These are phyloP conservation scores for Aurantiochytrium sp. DNA, from an alignment of 108 stramenopile species.

Conservation along the genomic window DNA sequence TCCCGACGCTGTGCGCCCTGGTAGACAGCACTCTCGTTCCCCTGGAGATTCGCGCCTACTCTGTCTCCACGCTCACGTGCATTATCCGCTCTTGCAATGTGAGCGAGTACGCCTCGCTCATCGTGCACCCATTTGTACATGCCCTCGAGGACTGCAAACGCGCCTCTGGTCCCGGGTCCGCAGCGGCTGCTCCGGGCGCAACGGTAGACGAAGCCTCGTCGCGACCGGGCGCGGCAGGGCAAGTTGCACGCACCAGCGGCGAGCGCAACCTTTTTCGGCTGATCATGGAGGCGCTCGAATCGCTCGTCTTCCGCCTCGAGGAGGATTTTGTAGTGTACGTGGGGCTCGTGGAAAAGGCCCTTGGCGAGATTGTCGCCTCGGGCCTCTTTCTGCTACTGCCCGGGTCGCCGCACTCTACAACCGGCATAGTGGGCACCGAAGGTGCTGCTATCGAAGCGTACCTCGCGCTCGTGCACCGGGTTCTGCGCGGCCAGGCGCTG, in stretches of 20 bases:
- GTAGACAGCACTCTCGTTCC: neutral
- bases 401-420: neutral
- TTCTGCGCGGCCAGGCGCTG: neutral
- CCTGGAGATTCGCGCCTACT: neutral
- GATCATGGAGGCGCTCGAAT: neutral
- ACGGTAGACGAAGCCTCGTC: no score
- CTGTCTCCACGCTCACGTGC: neutral
- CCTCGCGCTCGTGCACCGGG: neutral
- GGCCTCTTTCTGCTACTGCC: neutral
- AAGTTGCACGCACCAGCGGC: neutral
- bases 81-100: neutral
- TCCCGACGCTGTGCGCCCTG: neutral
- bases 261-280: neutral
- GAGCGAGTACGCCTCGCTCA: conserved; percentile 7
- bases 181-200: neutral
- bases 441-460: neutral
- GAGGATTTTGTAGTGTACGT: neutral
- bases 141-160: conserved; percentile 1
- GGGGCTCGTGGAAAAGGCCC: neutral
- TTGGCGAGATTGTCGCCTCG: neutral
- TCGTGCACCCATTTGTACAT: neutral
- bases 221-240: no score
- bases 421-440: neutral
- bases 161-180: neutral
- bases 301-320: conserved; percentile 5